Evolutionary conservation across 106 monocot genomes (phyloP), one percentile per base, ranked within the genome.

Genomic region (Platanthera zijinensis): DNA sequence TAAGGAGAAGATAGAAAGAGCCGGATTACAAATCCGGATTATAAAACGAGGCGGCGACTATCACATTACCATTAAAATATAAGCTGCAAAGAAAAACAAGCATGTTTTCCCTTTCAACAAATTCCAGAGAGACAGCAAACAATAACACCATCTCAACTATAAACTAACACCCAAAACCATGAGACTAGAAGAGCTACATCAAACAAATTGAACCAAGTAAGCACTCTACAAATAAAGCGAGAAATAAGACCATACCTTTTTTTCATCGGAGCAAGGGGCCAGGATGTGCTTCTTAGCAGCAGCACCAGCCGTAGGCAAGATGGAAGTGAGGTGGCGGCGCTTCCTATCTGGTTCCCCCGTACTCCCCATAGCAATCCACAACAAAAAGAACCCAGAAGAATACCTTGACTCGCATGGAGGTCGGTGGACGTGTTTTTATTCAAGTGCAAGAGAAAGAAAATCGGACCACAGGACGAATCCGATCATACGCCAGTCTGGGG

Each of bases 201-300:
- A 59, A 59, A 19, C 4, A 59, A 59, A 59, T 18, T 19, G 50
- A 21, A 57, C 30, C 67, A 21, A 9, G 69, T 17, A 13, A 28
- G 17, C 56, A 56, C 22, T 68, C 48, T 15, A 28, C 39, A n/a
- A 9, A 6, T 45, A 48, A 64, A 56, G 56, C 5, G 14, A 56
- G 12, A 3, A 54, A 12, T 13, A 25, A 76, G 51, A 82, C 11
- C 54, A 74, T 76, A 93, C 92, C 87, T 87, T 93, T 76, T 86
- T 93, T 75, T 93, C 93, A 67, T 92, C 89, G 2, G 87, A 75
- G 49, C 30, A 69, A 11, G 84, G 86, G 10, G 85, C 64, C 13
- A 76, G 19, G 2, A 77, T 61, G 74, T 82, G 83, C 78, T 86
- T 90, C 84, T 84, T 90, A 47, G 81, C 82, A 14, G 79, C 75